Evolutionary conservation across 176 grass and related monocot species (phyloP), one percentile per base, ranked within the genome.

Genomic region (Raddia distichophylla): DNA sequence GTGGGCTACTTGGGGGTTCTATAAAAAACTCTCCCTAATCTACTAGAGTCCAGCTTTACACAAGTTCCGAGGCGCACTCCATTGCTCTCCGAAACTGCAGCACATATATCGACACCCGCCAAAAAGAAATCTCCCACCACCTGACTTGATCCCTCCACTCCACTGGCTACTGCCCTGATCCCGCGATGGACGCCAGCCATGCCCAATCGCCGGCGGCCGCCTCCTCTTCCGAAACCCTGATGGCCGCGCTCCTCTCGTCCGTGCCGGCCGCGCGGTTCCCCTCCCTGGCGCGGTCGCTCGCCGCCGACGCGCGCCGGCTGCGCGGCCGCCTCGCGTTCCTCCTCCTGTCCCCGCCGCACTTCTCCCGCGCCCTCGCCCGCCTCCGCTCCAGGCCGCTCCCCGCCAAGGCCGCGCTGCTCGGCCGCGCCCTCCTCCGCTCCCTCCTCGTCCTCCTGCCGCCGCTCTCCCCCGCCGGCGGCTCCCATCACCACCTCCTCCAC

Each of bases 301-400:
- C 78, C 67, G 64, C 86, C 16, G 87, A 94, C 83, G 74, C 62
- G 40, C 75, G 67, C 59, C 76, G 89, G 74, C 82, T 87, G 59
- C 92, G 86, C 2, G 84, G 82, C 87, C 95, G 95, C 54, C 95
- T 94, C 55, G 80, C 75, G 49, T 89, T 93, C 90, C 95, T 94
- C 42, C 95, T 98, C 48, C 88, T 98, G 71, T 98, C 92, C 33
- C 86, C 88, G 16, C 69, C 70, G 37, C 90, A 92, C 74, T 98
- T 94, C 88, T 86, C 81, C 6, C 68, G 84, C 69, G 88, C 95
- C 55, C 90, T 94, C 44, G 82, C 88, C 59, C 83, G 83, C 73
- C 90, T 98, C 75, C 86, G 80, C 27, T 75, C 92, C 27, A 89
- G 89, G 83, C 71, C 90, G 35, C 90, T 98, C 2, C 91, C 60